Percentiles rank a stretch among this genome's conserved stretches.
phyloP scores from a whole-genome alignment of 2,329 filamentous ascomycete species.

The Aspergillus phoenicis region DNA sequence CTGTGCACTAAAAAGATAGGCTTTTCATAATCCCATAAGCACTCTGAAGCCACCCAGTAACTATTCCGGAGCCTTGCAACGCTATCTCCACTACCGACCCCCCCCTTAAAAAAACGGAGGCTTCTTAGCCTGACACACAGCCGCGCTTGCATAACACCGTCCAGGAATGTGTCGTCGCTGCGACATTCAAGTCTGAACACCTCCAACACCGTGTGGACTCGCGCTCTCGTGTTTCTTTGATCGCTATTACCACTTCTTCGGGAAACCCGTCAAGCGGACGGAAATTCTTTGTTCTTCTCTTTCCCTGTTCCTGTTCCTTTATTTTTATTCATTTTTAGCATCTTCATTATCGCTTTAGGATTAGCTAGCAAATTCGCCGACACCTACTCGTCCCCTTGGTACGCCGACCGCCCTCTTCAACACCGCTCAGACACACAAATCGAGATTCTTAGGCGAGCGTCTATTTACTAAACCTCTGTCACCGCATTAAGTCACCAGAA shows the following conservation, averaged over 20 bases:
- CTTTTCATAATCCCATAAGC: conserved; percentile 18
- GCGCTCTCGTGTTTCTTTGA: conserved; percentile 14
- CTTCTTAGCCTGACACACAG: conserved; percentile 32
- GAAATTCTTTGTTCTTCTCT: conserved; percentile 4
- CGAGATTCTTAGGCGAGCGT: conserved; percentile 5
- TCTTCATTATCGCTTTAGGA: conserved; percentile 1
- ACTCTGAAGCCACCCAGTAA: conserved; percentile 21
- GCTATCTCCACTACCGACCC: conserved; percentile 26
- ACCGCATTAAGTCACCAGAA: background rate
- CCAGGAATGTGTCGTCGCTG: conserved; percentile 29
- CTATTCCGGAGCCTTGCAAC: conserved; percentile 24
- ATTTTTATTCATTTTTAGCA: conserved; percentile 1
- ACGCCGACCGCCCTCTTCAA: conserved; percentile 19
- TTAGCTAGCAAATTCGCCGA: conserved; percentile 1
- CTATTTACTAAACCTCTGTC: conserved; percentile 1
- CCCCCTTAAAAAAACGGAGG: conserved; percentile 27
- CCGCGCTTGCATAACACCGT: conserved; percentile 32
- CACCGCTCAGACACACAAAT: conserved; percentile 8
- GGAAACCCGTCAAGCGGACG: conserved; percentile 4
- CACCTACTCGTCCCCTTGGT: conserved; percentile 8
- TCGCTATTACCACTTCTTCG: conserved; percentile 12
- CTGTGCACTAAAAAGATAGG: conserved; percentile 19
- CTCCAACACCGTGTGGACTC: conserved; percentile 24
- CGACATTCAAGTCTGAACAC: conserved; percentile 25
- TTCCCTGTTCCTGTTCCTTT: conserved; percentile 9